Percentiles rank a stretch among this genome's conserved stretches.
These are phyloP conservation scores for Plantago coronopus DNA, from an alignment of 305 asterid species.

Conservation along the genomic window DNA sequence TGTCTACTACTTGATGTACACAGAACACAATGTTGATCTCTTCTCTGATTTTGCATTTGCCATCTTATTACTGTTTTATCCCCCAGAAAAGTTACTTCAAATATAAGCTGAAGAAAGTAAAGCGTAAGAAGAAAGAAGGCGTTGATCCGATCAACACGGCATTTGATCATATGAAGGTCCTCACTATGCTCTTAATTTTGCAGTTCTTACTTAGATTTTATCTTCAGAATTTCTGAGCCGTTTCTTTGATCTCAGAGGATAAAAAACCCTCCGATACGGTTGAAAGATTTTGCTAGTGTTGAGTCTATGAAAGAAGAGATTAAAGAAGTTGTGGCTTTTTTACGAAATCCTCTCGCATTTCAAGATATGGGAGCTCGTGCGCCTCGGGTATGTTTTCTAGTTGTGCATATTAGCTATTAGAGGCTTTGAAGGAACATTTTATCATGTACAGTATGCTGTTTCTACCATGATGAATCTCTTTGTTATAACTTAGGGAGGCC, in stretches of 20 bases:
- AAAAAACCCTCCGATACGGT: slow-evolving; percentile 88
- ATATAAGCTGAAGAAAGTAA: slow-evolving; percentile 41
- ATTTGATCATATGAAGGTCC: slow-evolving; percentile 97
- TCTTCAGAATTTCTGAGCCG: slow-evolving; percentile 24
- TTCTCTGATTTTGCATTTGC: slow-evolving; percentile 21
- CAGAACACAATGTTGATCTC: slow-evolving; percentile 5
- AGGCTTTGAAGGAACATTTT: slow-evolving; percentile 15
- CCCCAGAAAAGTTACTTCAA: slow-evolving; percentile 62
- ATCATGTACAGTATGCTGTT: background rate
- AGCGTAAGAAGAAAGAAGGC: slow-evolving; percentile 57
- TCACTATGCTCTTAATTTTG: slow-evolving; percentile 17
- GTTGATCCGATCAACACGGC: slow-evolving; percentile 94
- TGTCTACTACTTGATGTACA: slow-evolving; percentile 8
- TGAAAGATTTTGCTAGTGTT: slow-evolving; percentile 90
- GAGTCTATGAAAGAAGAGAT: slow-evolving; percentile 96
- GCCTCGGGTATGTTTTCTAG: slow-evolving; percentile 71
- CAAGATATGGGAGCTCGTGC: slow-evolving; percentile 99
- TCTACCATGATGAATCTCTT: background rate
- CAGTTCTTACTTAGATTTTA: slow-evolving; percentile 20
- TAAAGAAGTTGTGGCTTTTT: slow-evolving; percentile 91
- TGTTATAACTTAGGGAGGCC: background rate
- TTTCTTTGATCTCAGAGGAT: slow-evolving; percentile 58
- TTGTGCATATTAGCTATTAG: slow-evolving; percentile 11
- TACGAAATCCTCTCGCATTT: slow-evolving; percentile 85
- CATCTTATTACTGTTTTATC: slow-evolving; percentile 21